Conservation (phyloP, 1,284 basidiomycete species). For the Puccinia polysora region DNA sequence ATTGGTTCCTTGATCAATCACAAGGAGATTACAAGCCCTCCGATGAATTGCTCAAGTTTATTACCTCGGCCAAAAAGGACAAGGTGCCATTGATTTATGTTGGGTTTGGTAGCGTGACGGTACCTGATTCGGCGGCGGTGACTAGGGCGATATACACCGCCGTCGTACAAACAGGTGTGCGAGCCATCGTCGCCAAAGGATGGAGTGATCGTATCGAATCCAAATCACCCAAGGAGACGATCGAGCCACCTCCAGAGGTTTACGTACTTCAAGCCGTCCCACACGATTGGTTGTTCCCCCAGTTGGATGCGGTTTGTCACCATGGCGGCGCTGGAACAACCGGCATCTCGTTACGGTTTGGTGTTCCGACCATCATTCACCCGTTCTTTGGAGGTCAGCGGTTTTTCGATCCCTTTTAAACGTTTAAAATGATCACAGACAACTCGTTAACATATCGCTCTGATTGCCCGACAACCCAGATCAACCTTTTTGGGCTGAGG, state of each 20-base stretch:
- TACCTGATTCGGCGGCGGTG: conserved; percentile 32
- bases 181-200: conserved; percentile 52
- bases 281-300: conserved; percentile 52
- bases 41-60: conserved; percentile 70
- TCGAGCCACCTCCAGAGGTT: conserved; percentile 43
- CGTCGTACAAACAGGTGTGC: conserved; percentile 48
- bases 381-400: conserved; percentile 51
- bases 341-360: conserved; percentile 68
- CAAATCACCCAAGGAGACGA: conserved; percentile 29
- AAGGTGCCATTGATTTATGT: conserved; percentile 93
- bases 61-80: conserved; percentile 66
- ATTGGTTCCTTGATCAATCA: conserved; percentile 90
- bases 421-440: background rate
- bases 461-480: background rate
- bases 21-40: conserved; percentile 80
- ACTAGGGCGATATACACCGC: conserved; percentile 46
- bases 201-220: conserved; percentile 48
- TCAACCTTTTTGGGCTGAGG: conserved; percentile 51
- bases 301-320: conserved; percentile 51
- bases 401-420: background rate
- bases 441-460: background rate
- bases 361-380: conserved; percentile 50
- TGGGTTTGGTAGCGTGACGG: conserved; percentile 70
- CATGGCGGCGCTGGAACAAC: conserved; percentile 84
- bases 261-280: conserved; percentile 51